Percentiles rank a stretch among this genome's conserved stretches.
These are phyloP conservation scores for Petunia secreta DNA, from an alignment of 257 asterid species.

Conservation along the genomic window DNA sequence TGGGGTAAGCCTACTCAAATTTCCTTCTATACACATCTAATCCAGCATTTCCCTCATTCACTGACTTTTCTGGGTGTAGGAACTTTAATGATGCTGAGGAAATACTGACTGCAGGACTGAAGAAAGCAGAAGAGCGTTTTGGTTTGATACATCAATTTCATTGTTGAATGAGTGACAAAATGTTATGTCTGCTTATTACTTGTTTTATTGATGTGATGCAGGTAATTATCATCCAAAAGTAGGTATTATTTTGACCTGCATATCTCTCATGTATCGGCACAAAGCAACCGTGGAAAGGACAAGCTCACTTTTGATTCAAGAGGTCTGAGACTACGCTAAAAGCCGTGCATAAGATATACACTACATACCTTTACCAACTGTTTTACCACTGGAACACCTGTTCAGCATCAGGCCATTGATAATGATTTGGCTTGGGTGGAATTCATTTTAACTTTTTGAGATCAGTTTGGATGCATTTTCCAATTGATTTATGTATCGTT, in stretches of 20 bases:
- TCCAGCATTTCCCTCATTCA: conserved; percentile 21
- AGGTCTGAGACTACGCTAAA: conserved; percentile 52
- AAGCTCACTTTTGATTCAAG: conserved; percentile 89
- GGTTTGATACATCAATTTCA: conserved; percentile 47
- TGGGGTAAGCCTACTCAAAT: conserved; percentile 53
- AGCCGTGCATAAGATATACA: conserved; percentile 5
- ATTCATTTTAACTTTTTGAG: not conserved
- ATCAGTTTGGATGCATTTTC: conserved; percentile 1
- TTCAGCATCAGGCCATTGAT: not conserved
- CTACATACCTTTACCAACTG: not conserved
- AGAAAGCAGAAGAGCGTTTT: conserved; percentile 64
- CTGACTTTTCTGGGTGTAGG: conserved; percentile 41
- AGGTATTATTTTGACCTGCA: conserved; percentile 90
- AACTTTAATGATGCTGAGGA: conserved; percentile 83
- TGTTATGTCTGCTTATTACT: not conserved
- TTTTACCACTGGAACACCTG: not conserved
- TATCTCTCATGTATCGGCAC: conserved; percentile 81
- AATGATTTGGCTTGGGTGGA: not conserved
- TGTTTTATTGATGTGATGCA: conserved; percentile 36
- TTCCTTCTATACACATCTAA: not conserved
- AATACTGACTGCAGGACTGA: conserved; percentile 69
- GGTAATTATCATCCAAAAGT: conserved; percentile 87
- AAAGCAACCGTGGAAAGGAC: conserved; percentile 76
- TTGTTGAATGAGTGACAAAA: not conserved
- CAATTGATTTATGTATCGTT: not conserved